Evolutionary conservation across 768 basidiomycete species (phyloP), one percentile per base, ranked within the genome.

Genomic region (Tricholoma matsutake): DNA sequence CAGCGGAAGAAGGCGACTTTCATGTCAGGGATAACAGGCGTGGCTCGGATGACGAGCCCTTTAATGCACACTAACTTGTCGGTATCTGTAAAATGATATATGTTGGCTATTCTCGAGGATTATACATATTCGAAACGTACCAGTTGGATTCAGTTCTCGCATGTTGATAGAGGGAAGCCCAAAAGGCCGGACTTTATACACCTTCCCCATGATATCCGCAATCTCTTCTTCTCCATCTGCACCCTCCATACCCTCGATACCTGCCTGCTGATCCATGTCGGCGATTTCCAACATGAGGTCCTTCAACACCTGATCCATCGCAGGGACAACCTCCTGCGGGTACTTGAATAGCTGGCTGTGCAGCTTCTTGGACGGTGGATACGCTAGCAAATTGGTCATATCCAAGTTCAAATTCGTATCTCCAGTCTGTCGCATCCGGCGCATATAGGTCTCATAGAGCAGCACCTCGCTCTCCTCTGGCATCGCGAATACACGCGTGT

Each of bases 11-110:
- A 98, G 20, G 96, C 97, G 65, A 87, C 86, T 76, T 96, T 96
- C 97, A 99, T 98, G 75, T 99, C 97, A 3, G 97, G 97, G 61
- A 98, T 98, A 68, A 99, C 91, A 10, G 96, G 94, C 0, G 97
- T 98, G 0, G 96, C 92, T 22, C 97, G 91, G 62, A 99, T 98
- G 68, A 98, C 94, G 6, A 99, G 86, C 60, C 97, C 97, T 72
- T 96, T 97, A 78, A 99, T 90, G 59, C 86, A 89, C 18, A 97
- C 91, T 18, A 99, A 87, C 74, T 98, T 97, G 82, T 99, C 97
- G 67, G 97, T 99, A 70, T 99, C 97, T 98, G 63, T 34, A 59
- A 51, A 58, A 25, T 34, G 58, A 8, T 6, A 28, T 14, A 5
- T 25, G 25, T 49, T 49, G 14, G 6, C 18, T 43, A 18, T 29